Percentiles rank a stretch among this genome's conserved stretches.
Evolutionary conservation across 768 basidiomycete species (phyloP).

Genomic region (Lepiota venenata): DNA sequence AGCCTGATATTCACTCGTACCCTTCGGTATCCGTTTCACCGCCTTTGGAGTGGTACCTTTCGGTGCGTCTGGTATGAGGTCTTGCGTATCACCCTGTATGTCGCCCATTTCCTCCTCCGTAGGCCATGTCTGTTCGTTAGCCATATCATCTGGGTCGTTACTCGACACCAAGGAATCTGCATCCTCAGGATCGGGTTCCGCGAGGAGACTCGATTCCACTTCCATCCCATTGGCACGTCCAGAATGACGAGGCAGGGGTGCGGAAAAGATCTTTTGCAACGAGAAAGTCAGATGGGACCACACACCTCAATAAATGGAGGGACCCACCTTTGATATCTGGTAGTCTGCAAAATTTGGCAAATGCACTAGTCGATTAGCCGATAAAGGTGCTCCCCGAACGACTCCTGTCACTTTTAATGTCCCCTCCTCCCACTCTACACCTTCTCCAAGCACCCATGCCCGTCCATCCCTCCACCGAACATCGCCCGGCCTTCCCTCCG

Average conservation of each 20-base stretch:
- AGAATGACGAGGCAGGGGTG: constrained; percentile 43
- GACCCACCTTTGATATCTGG: constrained; percentile 70
- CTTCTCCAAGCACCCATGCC: constrained; percentile 68
- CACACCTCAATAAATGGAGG: neutral
- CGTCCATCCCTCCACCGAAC: constrained; percentile 84
- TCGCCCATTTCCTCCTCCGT: constrained; percentile 91
- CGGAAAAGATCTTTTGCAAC: constrained; percentile 61
- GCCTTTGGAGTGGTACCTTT: constrained; percentile 74
- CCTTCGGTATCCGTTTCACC: constrained; percentile 87
- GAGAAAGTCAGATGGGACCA: neutral
- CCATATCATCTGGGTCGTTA: constrained; percentile 85
- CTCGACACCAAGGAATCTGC: constrained; percentile 86
- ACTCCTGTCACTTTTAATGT: constrained; percentile 76
- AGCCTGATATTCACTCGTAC: constrained; percentile 96
- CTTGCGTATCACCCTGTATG: constrained; percentile 22
- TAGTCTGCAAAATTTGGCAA: constrained; percentile 88
- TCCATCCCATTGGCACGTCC: constrained; percentile 52
- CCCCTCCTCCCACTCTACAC: constrained; percentile 58
- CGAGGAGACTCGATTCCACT: constrained; percentile 60
- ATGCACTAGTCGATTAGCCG: constrained; percentile 83
- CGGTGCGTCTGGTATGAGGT: constrained; percentile 57
- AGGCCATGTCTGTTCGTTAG: constrained; percentile 98
- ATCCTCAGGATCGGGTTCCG: constrained; percentile 56
- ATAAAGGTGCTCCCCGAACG: constrained; percentile 75
- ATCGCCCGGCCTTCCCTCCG: constrained; percentile 80